A percentile compares a stretch with the other conserved stretches of the same genome.
phyloP scores from a whole-genome alignment of 1,139 yeast genomes.

The Saccharomyces pastorianus region DNA sequence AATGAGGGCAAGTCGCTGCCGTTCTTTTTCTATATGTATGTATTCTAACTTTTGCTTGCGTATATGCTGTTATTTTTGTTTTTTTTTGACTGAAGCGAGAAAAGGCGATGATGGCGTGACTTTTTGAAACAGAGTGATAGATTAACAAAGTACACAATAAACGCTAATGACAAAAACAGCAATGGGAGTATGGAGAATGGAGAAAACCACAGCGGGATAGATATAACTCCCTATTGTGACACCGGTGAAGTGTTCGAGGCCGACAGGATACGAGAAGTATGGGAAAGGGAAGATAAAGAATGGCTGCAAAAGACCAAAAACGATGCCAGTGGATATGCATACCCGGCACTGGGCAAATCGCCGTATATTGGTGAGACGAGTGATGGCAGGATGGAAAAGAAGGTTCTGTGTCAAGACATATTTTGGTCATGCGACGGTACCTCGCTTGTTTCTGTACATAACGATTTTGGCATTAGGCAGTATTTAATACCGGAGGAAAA shows the following conservation, averaged over 20 bases:
- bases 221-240: neutral
- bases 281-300: conserved; percentile 18
- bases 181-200: neutral
- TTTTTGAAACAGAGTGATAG: too few relatives aligned
- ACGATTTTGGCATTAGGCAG: conserved; percentile 29
- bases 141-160: too few relatives aligned
- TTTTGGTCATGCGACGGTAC: conserved; percentile 31
- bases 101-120: too few relatives aligned
- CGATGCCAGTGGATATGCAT: conserved; percentile 8
- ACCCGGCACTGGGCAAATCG: conserved; percentile 17
- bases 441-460: conserved; percentile 25
- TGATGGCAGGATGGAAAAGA: neutral
- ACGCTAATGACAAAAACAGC: too few relatives aligned
- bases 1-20: too few relatives aligned
- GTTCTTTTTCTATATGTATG: too few relatives aligned
- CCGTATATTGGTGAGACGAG: conserved; percentile 1
- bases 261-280: conserved; percentile 8
- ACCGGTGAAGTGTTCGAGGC: conserved; percentile 10
- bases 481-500: conserved; percentile 22
- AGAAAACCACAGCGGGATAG: neutral
- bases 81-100: too few relatives aligned
- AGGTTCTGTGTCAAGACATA: conserved; percentile 19
- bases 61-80: too few relatives aligned
- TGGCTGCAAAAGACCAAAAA: conserved; percentile 4
- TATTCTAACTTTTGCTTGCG: too few relatives aligned